Percentiles rank a stretch among this genome's conserved stretches.
These are phyloP conservation scores for Saccharomyces hybrid DNA, from an alignment of 1,139 yeast genomes.

Conservation along the genomic window DNA sequence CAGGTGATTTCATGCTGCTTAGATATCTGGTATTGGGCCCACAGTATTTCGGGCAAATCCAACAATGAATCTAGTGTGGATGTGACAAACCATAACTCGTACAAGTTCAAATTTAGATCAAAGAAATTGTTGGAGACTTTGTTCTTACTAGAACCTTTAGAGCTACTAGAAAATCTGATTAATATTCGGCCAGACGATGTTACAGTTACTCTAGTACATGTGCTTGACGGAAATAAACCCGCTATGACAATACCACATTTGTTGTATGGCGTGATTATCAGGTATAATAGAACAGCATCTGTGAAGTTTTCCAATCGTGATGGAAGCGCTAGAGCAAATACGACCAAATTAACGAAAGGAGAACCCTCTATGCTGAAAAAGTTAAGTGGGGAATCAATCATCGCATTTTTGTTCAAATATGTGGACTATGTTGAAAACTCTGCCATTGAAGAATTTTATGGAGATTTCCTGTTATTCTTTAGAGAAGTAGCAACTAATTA, in stretches of 20 bases:
- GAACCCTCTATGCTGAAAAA: conserved; percentile 22
- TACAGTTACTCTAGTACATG: conserved; percentile 37
- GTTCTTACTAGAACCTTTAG: conserved; percentile 63
- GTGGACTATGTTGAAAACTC: conserved; percentile 62
- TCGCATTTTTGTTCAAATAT: conserved; percentile 40
- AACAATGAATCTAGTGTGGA: conserved; percentile 36
- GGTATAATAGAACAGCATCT: conserved; percentile 34
- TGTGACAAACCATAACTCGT: conserved; percentile 40
- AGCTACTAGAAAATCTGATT: conserved; percentile 61
- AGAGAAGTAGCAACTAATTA: conserved; percentile 48
- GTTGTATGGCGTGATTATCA: conserved; percentile 45
- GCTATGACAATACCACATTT: conserved; percentile 66
- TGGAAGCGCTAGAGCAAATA: conserved; percentile 6
- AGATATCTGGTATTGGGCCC: conserved; percentile 71
- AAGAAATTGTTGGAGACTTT: conserved; percentile 62
- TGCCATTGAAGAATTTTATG: conserved; percentile 70
- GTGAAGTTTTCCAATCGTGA: conserved; percentile 14
- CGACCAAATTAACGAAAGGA: conserved; percentile 22
- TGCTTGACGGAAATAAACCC: conserved; percentile 79
- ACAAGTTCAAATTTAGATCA: conserved; percentile 64
- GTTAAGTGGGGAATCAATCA: conserved; percentile 15
- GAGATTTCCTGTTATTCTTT: conserved; percentile 47
- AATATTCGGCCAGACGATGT: conserved; percentile 23
- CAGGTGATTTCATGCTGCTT: conserved; percentile 50
- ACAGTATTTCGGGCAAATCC: conserved; percentile 61